Evolutionary conservation across 2,329 filamentous ascomycete genomes (phyloP), one percentile per base, ranked within the genome.

Genomic region (Xylaria sp.): DNA sequence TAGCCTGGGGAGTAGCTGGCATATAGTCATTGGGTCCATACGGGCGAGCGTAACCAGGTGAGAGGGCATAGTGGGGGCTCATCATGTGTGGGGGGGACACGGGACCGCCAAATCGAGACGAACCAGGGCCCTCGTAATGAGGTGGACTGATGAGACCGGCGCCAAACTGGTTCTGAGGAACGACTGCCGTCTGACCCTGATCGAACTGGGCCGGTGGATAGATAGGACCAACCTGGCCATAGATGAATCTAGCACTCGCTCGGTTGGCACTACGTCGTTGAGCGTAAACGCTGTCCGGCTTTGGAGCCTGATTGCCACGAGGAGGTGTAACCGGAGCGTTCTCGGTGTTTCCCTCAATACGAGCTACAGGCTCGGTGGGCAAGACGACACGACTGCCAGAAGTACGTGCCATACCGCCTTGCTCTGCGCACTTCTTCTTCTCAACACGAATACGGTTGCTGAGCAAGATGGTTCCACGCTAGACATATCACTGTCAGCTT

Each of bases 371-470:
- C 23, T 30, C 23, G 23, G 23, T 30, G 23, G 23, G 23, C 23
- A 30, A 30, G 6, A 53, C 8, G 19, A 42, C 18, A n/a, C 35
- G 42, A 46, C 34, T 42, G 42, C 61, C 58, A 53, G 49, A 16
- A 54, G 23, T 34, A 56, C 63, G 63, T 34, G 59, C 51, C 18
- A 55, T 52, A 13, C 37, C 34, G n/a, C 50, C 47, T 50, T 59
- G 59, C 18, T 63, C 61, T 13, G 54, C 35, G 48, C 57, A 59
- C 19, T 65, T 66, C 66, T 77, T 77, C 9, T 73, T 73, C 56
- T 77, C 74, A 1, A 77, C 75, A 2, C 75, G 72, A 39, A 79
- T 66, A 23, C 67, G 59, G 52, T 63, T 63, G 4, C 70, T 74
- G 3, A 72, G 65, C 16, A 79, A 53, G 0, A 64, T 56, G 3